These are phyloP conservation scores for Juglanconis juglandina DNA, from an alignment of 2,329 filamentous ascomycete genomes.

Conservation along the genomic window DNA sequence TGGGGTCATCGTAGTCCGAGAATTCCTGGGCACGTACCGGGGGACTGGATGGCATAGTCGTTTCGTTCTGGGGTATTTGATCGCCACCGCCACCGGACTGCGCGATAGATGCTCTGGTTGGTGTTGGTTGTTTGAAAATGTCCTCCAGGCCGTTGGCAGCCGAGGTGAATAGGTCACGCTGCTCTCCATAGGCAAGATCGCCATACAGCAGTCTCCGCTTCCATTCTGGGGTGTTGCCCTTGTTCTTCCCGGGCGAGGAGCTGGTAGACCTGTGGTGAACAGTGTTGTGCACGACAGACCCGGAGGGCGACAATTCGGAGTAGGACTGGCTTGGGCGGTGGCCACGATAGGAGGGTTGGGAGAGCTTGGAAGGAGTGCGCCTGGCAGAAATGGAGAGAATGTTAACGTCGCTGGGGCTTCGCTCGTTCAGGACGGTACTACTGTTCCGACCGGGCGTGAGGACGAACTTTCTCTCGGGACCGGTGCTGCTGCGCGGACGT, in stretches of 20 bases:
- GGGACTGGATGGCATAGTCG: conserved; percentile 39
- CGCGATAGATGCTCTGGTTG: conserved; percentile 25
- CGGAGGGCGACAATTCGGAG: conserved; percentile 43
- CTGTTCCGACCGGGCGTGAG: conserved; percentile 33
- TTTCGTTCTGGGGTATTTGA: conserved; percentile 24
- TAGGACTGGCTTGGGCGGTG: conserved; percentile 40
- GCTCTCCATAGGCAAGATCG: conserved; percentile 74
- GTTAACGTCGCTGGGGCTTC: conserved; percentile 61
- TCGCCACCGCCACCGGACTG: conserved; percentile 10
- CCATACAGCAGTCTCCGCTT: conserved; percentile 76
- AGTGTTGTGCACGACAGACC: conserved; percentile 63
- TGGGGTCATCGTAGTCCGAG: conserved; percentile 25
- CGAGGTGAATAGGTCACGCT: conserved; percentile 82
- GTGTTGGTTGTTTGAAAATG: conserved; percentile 76
- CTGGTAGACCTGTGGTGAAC: conserved; percentile 62
- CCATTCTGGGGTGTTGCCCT: conserved; percentile 78
- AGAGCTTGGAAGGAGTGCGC: conserved; percentile 44
- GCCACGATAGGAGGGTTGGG: conserved; percentile 28
- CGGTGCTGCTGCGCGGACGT: conserved; percentile 27
- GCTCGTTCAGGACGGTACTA: conserved; percentile 54
- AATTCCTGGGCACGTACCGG: conserved; percentile 26
- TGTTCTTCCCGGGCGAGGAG: conserved; percentile 52
- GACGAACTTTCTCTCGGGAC: conserved; percentile 25
- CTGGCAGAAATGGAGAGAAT: conserved; percentile 39
- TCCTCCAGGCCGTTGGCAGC: conserved; percentile 76